Conservation (phyloP, 2,329 filamentous ascomycete species). For the Arthrinium phaeospermum region DNA sequence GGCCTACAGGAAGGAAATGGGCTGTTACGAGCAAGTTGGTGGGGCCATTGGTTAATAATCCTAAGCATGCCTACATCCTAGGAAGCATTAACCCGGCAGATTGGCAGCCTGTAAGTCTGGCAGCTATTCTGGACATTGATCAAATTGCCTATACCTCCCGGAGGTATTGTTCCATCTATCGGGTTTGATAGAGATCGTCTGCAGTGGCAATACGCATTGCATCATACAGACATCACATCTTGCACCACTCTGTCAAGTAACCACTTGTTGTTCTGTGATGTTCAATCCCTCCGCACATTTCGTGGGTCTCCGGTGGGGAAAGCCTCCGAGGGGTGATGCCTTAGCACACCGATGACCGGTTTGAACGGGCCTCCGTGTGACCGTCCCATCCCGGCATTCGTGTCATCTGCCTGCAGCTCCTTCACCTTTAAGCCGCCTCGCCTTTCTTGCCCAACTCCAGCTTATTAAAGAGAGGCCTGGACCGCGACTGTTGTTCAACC, state of each 20-base stretch:
- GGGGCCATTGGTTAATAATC: neutral
- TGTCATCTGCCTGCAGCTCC: neutral
- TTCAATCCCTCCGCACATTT: neutral
- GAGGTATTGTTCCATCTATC: neutral
- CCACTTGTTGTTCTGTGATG: neutral
- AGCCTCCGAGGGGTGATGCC: neutral
- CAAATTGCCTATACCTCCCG: too few species aligned
- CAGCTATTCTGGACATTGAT: too few species aligned
- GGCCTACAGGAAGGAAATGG: too few species aligned
- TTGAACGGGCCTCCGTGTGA: neutral
- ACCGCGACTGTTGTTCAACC: neutral
- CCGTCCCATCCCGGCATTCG: neutral
- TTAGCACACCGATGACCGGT: neutral
- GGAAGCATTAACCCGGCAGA: neutral
- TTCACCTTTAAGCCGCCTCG: neutral
- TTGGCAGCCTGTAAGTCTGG: too few species aligned
- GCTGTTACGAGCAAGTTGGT: too few species aligned
- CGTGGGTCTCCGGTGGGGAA: slow-evolving; percentile 9
- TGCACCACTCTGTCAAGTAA: neutral
- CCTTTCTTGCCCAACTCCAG: neutral
- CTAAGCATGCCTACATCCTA: neutral
- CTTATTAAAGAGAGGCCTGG: neutral
- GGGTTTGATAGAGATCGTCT: neutral
- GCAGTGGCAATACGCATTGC: neutral
- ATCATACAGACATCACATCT: neutral